Evolutionary conservation across 805 yeast species (phyloP), one percentile per base, ranked within the genome.

Genomic region (Lipomyces starkeyi): DNA sequence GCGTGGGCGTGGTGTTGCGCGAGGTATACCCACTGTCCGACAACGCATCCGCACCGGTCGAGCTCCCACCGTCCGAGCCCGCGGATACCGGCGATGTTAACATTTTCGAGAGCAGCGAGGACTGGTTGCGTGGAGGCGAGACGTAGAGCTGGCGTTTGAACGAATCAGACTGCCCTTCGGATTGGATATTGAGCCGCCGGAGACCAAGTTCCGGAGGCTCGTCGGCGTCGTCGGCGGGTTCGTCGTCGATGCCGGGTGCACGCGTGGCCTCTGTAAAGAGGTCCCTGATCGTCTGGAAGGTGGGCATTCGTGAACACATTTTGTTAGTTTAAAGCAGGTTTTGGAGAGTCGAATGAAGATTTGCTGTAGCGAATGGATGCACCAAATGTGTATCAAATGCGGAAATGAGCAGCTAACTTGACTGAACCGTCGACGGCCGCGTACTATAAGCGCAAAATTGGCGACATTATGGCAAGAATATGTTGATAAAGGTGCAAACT

Each of bases 1-100:
- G 71, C 3, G 70, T 66, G 11, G 70, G 71, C 11, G 71, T 66
- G 2, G 71, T 68, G 61, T 62, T 62, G 56, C 71, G 71, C 20
- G 71, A 68, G 29, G 71, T 55, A 53, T 25, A 62, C 29, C 63
- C 64, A 56, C 60, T 13, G 47, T 68, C 71, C 34, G 71, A 67
- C 35, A 62, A 61, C 8, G 56, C 32, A 3, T 63, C 71, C 20
- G 35, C 35, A 47, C 62, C 58, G 20, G 59, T 37, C 2, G 58
- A 35, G 4, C 61, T 47, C 29, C 63, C 59, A 29, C 40, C 71
- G 47, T 68, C 71, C 11, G 71, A 65, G 17, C 58, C 11, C 4
- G 55, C 52, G 13, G 57, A 59, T 3, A 20, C 25, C 20, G 71
- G 71, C n/a, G 71, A 68, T 1, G 70, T 63, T 8, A 68, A 65